Base-by-base conservation (phyloP, 1,139 yeast species). In the Saccharomyces hybrid region DNA sequence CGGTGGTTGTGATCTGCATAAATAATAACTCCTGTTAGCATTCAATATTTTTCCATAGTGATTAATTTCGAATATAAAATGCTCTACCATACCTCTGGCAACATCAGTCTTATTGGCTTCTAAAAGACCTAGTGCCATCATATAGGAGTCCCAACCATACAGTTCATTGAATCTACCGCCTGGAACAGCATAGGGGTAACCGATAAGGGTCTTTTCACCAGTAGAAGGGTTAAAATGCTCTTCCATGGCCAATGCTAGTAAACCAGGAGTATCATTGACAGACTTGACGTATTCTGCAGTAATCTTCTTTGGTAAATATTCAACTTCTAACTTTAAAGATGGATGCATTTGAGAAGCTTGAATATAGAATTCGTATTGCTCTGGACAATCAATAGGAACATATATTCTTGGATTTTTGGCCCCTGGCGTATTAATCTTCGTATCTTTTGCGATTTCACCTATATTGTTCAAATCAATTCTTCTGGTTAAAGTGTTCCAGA, bases 111-210 rank as follows among this genome's bases (percentile, higher is more conserved):
- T 77, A 64, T 88, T 88, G 51, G 66, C 60, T n/a, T 82, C 79
- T 47, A 93, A 70, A 51, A 93, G 75, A 1, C 99, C 99, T 34
- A 91, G 72, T 0, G 95, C 82, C 68, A 87, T 93, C 86, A 95
- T 88, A 68, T 93, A 93, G 1, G 97, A 89, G 70, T 93, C 99
- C 99, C 99, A 93, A 7, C 99, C 99, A 66, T 93, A 93, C 54
- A 90, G 78, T 71, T 93, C 99, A 71, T 95, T 95, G 71, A 93
- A 93, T 59, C 99, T 76, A 23, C 99, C 99, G 16, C 99, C 99
- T 0, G 99, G 99, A 8, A 93, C 98, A 26, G 89, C 88, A 69
- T 91, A 93, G 0, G 97, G 97, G 65, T 81, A 84, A 32, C 89
- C 88, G 47, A 80, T 74, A 52, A 88, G 70, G 20, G 79, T 76